Percentiles rank a stretch among this genome's conserved stretches.
Evolutionary conservation across 2,329 filamentous ascomycete genomes (phyloP).

Genomic region (Fonsecaea pugnacius): DNA sequence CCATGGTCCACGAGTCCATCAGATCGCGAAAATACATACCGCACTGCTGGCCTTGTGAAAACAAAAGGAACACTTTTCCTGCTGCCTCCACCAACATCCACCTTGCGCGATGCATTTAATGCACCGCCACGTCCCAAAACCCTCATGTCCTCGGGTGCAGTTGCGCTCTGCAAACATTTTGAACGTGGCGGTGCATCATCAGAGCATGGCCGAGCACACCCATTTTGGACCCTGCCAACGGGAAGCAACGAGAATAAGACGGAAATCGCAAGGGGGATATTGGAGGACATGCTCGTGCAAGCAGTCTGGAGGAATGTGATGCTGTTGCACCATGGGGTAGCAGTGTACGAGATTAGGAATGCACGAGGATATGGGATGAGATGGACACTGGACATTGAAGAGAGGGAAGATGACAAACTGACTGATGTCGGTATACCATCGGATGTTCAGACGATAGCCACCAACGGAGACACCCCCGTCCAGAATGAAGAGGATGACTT

Average conservation of each 20-base stretch:
- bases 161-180: constrained; percentile 39
- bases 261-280: constrained; percentile 29
- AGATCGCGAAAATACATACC: constrained; percentile 29
- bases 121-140: constrained; percentile 35
- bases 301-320: constrained; percentile 37
- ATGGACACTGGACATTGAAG: constrained; percentile 34
- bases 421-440: neutral
- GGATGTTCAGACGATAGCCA: neutral
- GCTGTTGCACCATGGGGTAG: constrained; percentile 36
- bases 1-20: constrained; percentile 32
- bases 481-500: constrained; percentile 12
- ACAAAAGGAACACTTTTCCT: constrained; percentile 38
- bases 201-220: constrained; percentile 33
- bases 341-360: constrained; percentile 38
- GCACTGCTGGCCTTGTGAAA: constrained; percentile 30
- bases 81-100: constrained; percentile 31
- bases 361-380: constrained; percentile 35
- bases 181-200: constrained; percentile 34
- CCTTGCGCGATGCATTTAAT: constrained; percentile 33
- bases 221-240: constrained; percentile 35
- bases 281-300: constrained; percentile 34
- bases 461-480: neutral
- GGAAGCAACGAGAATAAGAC: constrained; percentile 38
- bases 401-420: constrained; percentile 3
- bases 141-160: constrained; percentile 36